Conservation (phyloP, 768 basidiomycete species). For the Strobilomyces echinocephalus region DNA sequence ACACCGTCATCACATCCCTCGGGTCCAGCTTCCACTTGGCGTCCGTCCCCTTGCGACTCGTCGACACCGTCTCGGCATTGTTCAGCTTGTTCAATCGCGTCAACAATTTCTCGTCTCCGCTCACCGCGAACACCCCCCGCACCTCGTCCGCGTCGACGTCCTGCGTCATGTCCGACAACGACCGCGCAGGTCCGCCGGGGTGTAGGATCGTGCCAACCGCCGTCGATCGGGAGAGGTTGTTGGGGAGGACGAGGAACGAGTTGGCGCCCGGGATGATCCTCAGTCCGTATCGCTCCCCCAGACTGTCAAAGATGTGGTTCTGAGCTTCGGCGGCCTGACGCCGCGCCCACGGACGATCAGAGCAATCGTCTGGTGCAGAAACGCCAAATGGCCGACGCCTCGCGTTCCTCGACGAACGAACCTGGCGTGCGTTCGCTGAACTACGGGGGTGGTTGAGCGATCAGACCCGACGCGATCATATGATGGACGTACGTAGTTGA, state of each 20-base stretch:
- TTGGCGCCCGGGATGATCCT: constrained; percentile 79
- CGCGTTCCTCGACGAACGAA: constrained; percentile 78
- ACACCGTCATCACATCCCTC: constrained; percentile 31
- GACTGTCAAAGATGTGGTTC: constrained; percentile 86
- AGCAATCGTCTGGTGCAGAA: constrained; percentile 66
- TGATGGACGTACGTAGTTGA: constrained; percentile 65
- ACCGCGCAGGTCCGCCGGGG: constrained; percentile 48
- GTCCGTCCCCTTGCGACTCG: constrained; percentile 71
- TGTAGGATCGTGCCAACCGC: constrained; percentile 75
- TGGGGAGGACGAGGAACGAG: constrained; percentile 78
- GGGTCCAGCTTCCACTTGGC: constrained; percentile 60
- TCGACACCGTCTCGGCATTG: constrained; percentile 64
- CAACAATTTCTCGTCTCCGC: constrained; percentile 75
- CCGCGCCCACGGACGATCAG: constrained; percentile 76
- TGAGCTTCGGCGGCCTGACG: constrained; percentile 88
- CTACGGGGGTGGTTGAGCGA: constrained; percentile 33
- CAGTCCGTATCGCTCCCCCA: constrained; percentile 77
- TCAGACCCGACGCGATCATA: background rate
- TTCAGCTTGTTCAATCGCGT: constrained; percentile 72
- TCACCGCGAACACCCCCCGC: constrained; percentile 61
- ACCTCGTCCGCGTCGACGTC: constrained; percentile 31
- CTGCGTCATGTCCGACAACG: constrained; percentile 32
- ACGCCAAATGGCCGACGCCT: constrained; percentile 79
- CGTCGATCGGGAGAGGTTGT: constrained; percentile 77
- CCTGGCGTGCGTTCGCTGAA: constrained; percentile 87